Base-by-base conservation (phyloP, 2,329 filamentous ascomycete genomes). In the Zymoseptoria tritici region DNA sequence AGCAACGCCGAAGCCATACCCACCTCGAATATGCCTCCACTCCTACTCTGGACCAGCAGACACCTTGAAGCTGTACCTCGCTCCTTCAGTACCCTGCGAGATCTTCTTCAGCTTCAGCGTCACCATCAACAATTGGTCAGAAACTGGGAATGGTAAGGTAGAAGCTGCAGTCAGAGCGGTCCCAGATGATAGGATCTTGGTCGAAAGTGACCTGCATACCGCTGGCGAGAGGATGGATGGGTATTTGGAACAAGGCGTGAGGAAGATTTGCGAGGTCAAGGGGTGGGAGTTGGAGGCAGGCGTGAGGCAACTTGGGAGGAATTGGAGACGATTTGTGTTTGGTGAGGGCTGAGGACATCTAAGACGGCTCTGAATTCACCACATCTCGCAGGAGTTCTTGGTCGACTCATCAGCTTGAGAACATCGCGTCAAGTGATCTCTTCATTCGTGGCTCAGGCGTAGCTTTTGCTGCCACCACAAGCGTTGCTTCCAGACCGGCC, bases 91-190 rank as follows among this genome's bases (percentile, higher is more conserved):
- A 8, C 93, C 93, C 0, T 85, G 86, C 0, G 80, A 85, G 16
- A 81, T 97, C 20, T 99, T 86, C 74, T 92, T 96, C 68, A 96
- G 91, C 1, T 95, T 97, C 71, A 97, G 91, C 1, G 81, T 81
- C 0, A 86, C 85, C 5, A 88, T 99, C 68, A 99, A 97, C 70
- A 67, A 79, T 68, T 71, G 79, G 76, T 63, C 73, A 68, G 69
- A 70, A 8, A 70, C 77, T 74, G 69, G 71, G 62, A 52, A 79
- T 78, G 67, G 71, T 3, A 83, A 86, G 58, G 83, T 83, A 3
- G 80, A 83, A 22, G 85, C 91, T 20, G 82, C 87, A 20, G 81
- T 97, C 54, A 83, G 81, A 61, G 81, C 82, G 2, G 80, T 95
- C 2, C 93, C 94, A 0, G 88, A 91, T 64, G 83, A 93, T 66